phyloP scores from a whole-genome alignment of 2,329 filamentous ascomycete species.

The Lasiodiplodia citricola region DNA sequence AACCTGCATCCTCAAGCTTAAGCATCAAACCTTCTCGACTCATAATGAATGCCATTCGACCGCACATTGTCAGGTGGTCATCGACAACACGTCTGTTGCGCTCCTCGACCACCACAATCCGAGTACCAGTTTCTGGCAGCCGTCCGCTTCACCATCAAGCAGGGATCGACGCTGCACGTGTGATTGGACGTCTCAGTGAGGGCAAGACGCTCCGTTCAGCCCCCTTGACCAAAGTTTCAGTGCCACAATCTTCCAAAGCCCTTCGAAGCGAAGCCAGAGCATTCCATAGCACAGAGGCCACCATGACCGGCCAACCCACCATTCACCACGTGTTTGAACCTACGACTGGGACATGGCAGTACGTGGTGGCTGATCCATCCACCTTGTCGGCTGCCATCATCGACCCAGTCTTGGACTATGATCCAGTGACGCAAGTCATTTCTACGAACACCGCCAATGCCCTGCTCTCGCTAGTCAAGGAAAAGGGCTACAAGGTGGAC shows the following conservation, averaged over 20 bases:
- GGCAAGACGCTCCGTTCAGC: neutral
- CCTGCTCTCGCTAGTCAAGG: slow-evolving; percentile 51
- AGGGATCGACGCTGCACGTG: neutral
- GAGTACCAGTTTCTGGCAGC: neutral
- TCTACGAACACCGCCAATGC: slow-evolving; percentile 58
- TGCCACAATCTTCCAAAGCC: neutral
- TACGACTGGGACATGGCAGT: slow-evolving; percentile 61
- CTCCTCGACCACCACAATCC: neutral
- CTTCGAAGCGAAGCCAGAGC: neutral
- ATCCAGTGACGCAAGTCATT: slow-evolving; percentile 49
- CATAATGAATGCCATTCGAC: neutral
- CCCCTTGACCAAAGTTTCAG: neutral
- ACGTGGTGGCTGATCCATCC: slow-evolving; percentile 60
- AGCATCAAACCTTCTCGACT: neutral
- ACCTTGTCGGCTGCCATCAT: slow-evolving; percentile 60
- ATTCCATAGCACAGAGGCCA: neutral
- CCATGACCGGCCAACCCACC: slow-evolving; percentile 28
- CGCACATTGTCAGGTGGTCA: neutral
- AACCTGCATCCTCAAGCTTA: neutral
- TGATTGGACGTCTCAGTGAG: neutral
- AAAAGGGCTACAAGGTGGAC: slow-evolving; percentile 53
- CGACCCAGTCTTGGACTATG: slow-evolving; percentile 64
- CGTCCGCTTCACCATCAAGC: neutral
- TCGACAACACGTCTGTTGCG: neutral
- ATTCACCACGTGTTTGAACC: slow-evolving; percentile 42